Evolutionary conservation across 176 grass and related monocot species (phyloP).

Genomic region (Dendrocalamus sinicus): DNA sequence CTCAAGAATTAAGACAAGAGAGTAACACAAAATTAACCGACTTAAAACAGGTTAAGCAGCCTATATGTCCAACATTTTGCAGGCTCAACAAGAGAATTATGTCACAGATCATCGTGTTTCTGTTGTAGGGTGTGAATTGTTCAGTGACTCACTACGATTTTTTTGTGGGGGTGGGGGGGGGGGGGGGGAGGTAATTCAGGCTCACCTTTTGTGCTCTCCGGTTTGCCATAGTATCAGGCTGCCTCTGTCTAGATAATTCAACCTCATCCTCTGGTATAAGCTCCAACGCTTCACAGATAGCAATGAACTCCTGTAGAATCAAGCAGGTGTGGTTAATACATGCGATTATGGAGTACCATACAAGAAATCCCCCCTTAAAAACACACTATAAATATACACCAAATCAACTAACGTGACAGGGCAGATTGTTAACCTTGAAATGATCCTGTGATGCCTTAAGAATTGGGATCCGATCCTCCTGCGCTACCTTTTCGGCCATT

Average conservation of each 20-base stretch:
- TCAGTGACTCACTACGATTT: background rate
- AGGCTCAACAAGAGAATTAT: background rate
- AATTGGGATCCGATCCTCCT: conserved; percentile 63
- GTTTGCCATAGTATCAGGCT: conserved; percentile 53
- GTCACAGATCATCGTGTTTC: background rate
- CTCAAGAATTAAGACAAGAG: conserved; percentile 3
- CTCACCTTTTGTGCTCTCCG: conserved; percentile 81
- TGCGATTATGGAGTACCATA: background rate
- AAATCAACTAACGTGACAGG: background rate
- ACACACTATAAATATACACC: background rate
- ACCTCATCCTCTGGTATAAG: conserved; percentile 78
- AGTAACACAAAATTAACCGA: background rate
- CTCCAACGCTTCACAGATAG: conserved; percentile 77
- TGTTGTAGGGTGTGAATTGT: background rate
- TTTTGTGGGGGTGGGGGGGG: too few relatives aligned
- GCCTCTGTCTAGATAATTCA: conserved; percentile 49
- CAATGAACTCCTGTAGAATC: conserved; percentile 76
- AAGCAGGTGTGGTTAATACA: background rate
- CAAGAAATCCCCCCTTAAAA: background rate
- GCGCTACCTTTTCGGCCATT: conserved; percentile 70
- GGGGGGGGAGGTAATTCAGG: background rate
- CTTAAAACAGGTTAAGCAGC: background rate
- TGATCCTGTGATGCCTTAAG: conserved; percentile 73
- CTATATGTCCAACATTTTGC: background rate
- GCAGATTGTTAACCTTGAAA: conserved; percentile 62